Evolutionary conservation across 257 asterid genomes (phyloP).

Genomic region (Scutellaria minor): DNA sequence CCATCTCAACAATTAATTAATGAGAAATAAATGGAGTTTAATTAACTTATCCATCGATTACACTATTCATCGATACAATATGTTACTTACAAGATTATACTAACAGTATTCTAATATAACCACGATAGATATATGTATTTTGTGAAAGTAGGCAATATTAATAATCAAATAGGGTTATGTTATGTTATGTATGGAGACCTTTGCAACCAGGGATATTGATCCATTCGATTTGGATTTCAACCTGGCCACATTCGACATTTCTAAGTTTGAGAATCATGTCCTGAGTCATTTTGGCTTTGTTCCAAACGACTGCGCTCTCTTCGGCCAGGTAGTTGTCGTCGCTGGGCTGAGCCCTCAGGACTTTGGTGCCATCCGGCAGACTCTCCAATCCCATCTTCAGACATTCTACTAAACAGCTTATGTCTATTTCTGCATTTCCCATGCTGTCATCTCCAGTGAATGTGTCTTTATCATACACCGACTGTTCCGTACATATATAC

Average conservation of each 20-base stretch:
- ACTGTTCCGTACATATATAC: too few species aligned
- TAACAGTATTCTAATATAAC: too few species aligned
- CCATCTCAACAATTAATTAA: too few species aligned
- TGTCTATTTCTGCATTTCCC: slow-evolving; percentile 69
- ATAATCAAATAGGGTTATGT: too few species aligned
- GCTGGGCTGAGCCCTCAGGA: slow-evolving; percentile 60
- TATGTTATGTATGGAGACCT: slow-evolving; percentile 24
- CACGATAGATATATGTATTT: too few species aligned
- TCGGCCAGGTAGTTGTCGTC: slow-evolving; percentile 56
- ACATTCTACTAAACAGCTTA: slow-evolving; percentile 58
- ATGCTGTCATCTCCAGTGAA: slow-evolving; percentile 76
- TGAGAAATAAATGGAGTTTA: too few species aligned
- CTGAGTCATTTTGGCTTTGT: slow-evolving; percentile 68
- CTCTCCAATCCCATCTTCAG: slow-evolving; percentile 52
- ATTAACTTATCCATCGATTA: too few species aligned
- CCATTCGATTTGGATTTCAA: slow-evolving; percentile 75
- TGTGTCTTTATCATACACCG: slow-evolving; percentile 78
- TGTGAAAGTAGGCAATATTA: too few species aligned
- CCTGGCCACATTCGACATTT: slow-evolving; percentile 70
- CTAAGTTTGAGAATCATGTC: slow-evolving; percentile 66
- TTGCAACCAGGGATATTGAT: slow-evolving; percentile 50
- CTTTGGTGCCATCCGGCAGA: slow-evolving; percentile 67
- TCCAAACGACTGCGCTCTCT: slow-evolving; percentile 70
- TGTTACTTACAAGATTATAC: too few species aligned
- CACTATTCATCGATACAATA: too few species aligned